phyloP scores from a whole-genome alignment of 345 rosid species.

The Euphorbia tirucalli region DNA sequence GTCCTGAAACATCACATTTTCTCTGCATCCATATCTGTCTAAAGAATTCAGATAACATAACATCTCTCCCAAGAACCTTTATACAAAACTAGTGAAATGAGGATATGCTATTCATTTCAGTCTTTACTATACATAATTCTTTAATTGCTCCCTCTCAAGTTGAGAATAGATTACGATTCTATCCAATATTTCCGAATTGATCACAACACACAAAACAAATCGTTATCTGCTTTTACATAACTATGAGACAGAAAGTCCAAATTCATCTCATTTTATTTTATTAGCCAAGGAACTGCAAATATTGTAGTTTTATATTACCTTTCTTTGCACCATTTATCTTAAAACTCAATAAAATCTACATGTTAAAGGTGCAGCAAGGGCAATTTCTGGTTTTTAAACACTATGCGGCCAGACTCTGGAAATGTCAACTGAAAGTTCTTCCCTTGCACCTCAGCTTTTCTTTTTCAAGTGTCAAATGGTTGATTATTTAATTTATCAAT shows the following conservation, averaged over 20 bases:
- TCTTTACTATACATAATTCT: not conserved
- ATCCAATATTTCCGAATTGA: not conserved
- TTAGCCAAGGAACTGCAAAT: not conserved
- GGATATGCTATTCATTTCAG: not conserved
- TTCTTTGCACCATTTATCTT: not conserved
- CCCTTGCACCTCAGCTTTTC: not conserved
- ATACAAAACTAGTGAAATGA: not conserved
- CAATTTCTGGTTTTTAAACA: not conserved
- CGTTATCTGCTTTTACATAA: not conserved
- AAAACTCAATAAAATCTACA: not conserved
- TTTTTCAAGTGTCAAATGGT: not conserved
- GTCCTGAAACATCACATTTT: too few relatives aligned
- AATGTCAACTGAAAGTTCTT: too few relatives aligned
- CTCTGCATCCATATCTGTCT: not conserved
- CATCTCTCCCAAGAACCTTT: too few relatives aligned
- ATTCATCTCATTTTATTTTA: not conserved
- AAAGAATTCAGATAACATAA: too few relatives aligned
- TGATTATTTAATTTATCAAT: not conserved
- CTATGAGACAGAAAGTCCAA: not conserved
- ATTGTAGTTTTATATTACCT: not conserved
- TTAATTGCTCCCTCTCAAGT: not conserved
- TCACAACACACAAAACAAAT: not conserved
- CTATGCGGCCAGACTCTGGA: not conserved
- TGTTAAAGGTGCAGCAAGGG: not conserved
- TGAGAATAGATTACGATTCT: not conserved